Conservation (phyloP, 192 early-diverging fungal species). For the Nowakowskiella sp. region DNA sequence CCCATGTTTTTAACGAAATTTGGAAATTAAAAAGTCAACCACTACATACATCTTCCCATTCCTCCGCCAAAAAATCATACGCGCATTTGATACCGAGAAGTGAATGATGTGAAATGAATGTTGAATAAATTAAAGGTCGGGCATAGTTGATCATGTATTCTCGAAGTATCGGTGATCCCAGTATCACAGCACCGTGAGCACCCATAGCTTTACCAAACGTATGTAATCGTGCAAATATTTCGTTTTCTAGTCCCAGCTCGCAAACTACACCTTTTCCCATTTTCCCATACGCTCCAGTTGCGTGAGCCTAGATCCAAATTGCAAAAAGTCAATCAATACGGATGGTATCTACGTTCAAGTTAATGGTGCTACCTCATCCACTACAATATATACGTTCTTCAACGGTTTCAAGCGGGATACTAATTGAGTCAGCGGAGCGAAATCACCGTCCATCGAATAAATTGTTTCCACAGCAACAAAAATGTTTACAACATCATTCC, state of each 20-base stretch:
- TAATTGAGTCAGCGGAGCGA: slow-evolving; percentile 59
- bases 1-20: too few relatives aligned
- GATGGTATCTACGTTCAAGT: background rate
- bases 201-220: slow-evolving; percentile 81
- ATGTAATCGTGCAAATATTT: slow-evolving; percentile 66
- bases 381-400: slow-evolving; percentile 51
- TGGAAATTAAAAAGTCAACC: too few relatives aligned
- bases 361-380: slow-evolving; percentile 60
- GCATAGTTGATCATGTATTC: slow-evolving; percentile 77
- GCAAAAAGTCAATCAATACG: background rate
- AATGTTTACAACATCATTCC: slow-evolving; percentile 37
- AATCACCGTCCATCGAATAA: slow-evolving; percentile 82
- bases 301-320: slow-evolving; percentile 49
- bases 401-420: slow-evolving; percentile 31
- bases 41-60: slow-evolving; percentile 40
- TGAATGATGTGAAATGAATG: slow-evolving; percentile 59
- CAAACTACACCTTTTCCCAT: slow-evolving; percentile 60
- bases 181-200: slow-evolving; percentile 69
- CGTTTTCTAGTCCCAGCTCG: slow-evolving; percentile 50
- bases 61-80: slow-evolving; percentile 49
- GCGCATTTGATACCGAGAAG: slow-evolving; percentile 60
- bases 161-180: slow-evolving; percentile 52
- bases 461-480: slow-evolving; percentile 70
- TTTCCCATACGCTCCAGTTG: slow-evolving; percentile 66
- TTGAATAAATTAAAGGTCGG: slow-evolving; percentile 71